A percentile compares a stretch with the other conserved stretches of the same genome.
Conservation (phyloP, 768 basidiomycete species). For the Goffeauzyma gilvescens region DNA sequence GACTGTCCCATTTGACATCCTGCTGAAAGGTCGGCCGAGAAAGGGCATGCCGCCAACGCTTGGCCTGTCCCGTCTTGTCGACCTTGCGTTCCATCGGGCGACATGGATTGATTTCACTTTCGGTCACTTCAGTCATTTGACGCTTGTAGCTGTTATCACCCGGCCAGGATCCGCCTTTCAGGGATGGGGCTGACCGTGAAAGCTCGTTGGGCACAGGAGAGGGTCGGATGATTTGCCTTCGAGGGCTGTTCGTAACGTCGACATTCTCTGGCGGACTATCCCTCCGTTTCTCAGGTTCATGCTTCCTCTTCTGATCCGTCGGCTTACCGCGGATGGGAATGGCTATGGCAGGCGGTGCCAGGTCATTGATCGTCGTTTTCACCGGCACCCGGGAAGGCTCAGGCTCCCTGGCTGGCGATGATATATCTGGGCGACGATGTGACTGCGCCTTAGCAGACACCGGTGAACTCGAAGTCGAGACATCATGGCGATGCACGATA, state of each 20-base stretch:
- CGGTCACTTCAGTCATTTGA: conserved; percentile 14
- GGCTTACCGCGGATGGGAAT: no score
- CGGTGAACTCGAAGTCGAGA: conserved; percentile 5
- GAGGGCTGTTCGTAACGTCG: neutral
- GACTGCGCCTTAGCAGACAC: neutral
- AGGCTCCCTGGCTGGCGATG: no score
- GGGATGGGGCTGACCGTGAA: conserved; percentile 8
- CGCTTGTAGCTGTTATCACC: conserved; percentile 3
- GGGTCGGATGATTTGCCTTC: no score
- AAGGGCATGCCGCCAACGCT: conserved; percentile 76
- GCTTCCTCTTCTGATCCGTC: no score
- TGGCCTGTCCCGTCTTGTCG: conserved; percentile 36
- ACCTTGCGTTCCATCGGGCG: conserved; percentile 18
- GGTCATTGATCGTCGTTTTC: no score
- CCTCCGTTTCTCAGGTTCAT: no score
- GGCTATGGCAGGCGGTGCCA: no score
- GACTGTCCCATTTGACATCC: conserved; percentile 68
- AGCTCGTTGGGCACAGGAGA: no score
- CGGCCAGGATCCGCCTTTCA: neutral
- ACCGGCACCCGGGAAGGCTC: no score
- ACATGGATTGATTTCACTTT: conserved; percentile 25
- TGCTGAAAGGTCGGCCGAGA: conserved; percentile 57
- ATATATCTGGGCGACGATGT: no score
- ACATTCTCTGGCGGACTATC: neutral
- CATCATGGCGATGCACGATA: conserved; percentile 18